Evolutionary conservation across 2,329 filamentous ascomycete species (phyloP).

Genomic region (Penicillium sp.): DNA sequence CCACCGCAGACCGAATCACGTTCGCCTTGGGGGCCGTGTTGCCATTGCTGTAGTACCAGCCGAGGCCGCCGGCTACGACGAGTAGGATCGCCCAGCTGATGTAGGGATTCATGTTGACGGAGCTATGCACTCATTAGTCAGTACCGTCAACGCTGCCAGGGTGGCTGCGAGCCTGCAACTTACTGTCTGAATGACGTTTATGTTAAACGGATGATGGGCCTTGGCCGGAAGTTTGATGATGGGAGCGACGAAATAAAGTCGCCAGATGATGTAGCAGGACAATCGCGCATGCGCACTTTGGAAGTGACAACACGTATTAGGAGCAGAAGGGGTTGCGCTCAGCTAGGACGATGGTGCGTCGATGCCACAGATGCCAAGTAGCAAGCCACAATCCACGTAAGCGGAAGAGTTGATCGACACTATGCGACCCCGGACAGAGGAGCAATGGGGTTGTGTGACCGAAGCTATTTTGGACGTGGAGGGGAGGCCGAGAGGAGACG

Average conservation of each 20-base stretch:
- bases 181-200: conserved; percentile 8
- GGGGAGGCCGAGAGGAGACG: conserved; percentile 3
- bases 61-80: conserved; percentile 40
- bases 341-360: neutral
- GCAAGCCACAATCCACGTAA: neutral
- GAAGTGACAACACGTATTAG: neutral
- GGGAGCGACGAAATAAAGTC: neutral
- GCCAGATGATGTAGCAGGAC: neutral
- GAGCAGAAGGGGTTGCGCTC: neutral
- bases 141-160: neutral
- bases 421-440: neutral
- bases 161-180: conserved; percentile 1
- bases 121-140: conserved; percentile 14
- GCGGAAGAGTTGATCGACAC: neutral
- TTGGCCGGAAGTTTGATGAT: neutral
- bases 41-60: conserved; percentile 43
- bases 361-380: conserved; percentile 3
- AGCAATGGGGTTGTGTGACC: conserved; percentile 3
- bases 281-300: neutral
- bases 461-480: conserved; percentile 2
- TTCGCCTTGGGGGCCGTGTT: conserved; percentile 34
- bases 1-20: conserved; percentile 28
- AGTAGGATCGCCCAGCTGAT: conserved; percentile 45
- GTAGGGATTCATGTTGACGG: conserved; percentile 43
- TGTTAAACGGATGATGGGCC: neutral